Evolutionary conservation across 441 rosid species (phyloP).

Genomic region (Brassica hybrid): DNA sequence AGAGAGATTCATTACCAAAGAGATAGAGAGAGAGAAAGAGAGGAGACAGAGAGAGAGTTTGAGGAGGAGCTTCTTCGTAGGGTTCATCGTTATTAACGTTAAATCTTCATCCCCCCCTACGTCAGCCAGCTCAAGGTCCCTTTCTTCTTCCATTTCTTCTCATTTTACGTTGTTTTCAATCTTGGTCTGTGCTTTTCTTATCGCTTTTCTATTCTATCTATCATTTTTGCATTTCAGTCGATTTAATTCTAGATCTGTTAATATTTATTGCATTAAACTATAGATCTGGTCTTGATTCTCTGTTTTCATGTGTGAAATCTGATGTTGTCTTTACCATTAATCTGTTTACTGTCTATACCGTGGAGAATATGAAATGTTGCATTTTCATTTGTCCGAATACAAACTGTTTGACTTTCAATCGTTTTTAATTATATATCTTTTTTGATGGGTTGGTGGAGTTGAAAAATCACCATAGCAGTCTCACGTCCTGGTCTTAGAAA

Average conservation of each 20-base stretch:
- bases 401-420: conserved; percentile 8
- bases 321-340: not conserved
- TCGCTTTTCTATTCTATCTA: no score
- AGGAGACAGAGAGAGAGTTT: conserved; percentile 24
- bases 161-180: not conserved
- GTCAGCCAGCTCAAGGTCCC: conserved; percentile 35
- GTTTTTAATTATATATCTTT: not conserved
- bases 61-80: conserved; percentile 38
- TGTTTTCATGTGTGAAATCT: not conserved
- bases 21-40: not conserved
- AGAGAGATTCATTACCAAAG: not conserved
- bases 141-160: conserved; percentile 1
- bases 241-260: conserved; percentile 13
- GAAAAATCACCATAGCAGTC: conserved; percentile 2
- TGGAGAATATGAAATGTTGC: not conserved
- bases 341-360: not conserved
- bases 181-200: not conserved
- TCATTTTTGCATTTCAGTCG: not conserved
- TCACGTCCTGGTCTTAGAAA: conserved; percentile 5
- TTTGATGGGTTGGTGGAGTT: conserved; percentile 27
- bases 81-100: conserved; percentile 30
- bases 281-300: conserved; percentile 29
- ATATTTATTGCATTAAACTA: not conserved
- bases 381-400: not conserved
- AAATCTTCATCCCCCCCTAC: conserved; percentile 7